Conservation (phyloP, 2,329 filamentous ascomycete genomes). For the Mariannaea sp. region DNA sequence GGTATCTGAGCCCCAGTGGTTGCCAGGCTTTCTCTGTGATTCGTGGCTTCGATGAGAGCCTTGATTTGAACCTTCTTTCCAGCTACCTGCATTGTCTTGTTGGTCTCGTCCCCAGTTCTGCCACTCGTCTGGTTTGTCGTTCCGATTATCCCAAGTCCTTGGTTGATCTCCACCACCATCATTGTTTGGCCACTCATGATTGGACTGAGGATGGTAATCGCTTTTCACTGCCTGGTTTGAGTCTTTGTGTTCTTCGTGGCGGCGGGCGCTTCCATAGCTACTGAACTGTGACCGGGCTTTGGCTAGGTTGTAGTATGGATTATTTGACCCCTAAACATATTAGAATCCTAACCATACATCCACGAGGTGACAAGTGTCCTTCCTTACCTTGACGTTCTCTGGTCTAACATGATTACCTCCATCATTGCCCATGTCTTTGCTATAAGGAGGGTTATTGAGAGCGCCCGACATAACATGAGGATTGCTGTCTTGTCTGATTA, state of each 20-base stretch:
- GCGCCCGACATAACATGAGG: slow-evolving; percentile 14
- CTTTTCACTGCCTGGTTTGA: slow-evolving; percentile 16
- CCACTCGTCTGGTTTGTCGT: background rate
- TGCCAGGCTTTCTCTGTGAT: slow-evolving; percentile 21
- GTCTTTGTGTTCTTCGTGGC: slow-evolving; percentile 20
- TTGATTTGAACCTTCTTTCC: background rate
- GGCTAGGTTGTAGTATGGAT: slow-evolving; percentile 39
- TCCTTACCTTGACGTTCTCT: slow-evolving; percentile 25
- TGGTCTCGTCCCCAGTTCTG: slow-evolving; percentile 12
- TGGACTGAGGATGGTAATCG: slow-evolving; percentile 11
- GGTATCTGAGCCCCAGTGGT: slow-evolving; percentile 32
- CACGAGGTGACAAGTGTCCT: background rate
- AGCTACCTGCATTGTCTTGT: background rate
- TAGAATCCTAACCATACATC: slow-evolving; percentile 13
- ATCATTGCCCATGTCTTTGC: slow-evolving; percentile 31
- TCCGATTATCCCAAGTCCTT: background rate
- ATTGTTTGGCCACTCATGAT: slow-evolving; percentile 20
- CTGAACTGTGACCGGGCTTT: slow-evolving; percentile 26
- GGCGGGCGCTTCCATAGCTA: slow-evolving; percentile 21
- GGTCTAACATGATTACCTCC: slow-evolving; percentile 42
- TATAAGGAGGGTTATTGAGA: slow-evolving; percentile 16
- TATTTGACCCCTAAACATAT: slow-evolving; percentile 22
- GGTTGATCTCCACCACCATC: slow-evolving; percentile 17
- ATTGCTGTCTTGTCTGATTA: slow-evolving; percentile 12
- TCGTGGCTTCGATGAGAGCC: slow-evolving; percentile 29